Percentiles rank a stretch among this genome's conserved stretches.
Conservation (phyloP, 2,329 filamentous ascomycete species). For the Botrytis elliptica region DNA sequence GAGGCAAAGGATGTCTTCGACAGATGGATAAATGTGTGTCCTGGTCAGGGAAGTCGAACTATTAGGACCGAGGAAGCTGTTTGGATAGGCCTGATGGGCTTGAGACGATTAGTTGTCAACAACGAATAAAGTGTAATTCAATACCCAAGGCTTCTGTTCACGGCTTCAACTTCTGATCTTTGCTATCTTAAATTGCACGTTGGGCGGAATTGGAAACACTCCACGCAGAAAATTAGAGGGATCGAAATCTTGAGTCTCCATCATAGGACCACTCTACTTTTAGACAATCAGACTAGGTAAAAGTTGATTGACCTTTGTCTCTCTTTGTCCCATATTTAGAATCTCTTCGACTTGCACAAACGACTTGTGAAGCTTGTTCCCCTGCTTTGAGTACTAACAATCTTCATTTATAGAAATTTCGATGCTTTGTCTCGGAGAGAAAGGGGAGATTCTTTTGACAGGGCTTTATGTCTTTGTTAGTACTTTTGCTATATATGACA, state of each 20-base stretch:
- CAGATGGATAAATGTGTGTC: conserved; percentile 78
- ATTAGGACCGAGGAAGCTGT: conserved; percentile 84
- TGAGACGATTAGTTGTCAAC: conserved; percentile 54
- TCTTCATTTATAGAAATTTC: not conserved
- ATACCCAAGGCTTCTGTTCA: not conserved
- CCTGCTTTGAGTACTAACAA: not conserved
- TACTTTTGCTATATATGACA: not conserved
- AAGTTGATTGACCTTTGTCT: not conserved
- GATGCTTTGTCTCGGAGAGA: not conserved
- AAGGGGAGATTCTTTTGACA: not conserved
- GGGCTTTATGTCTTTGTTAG: not conserved
- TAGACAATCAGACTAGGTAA: not conserved
- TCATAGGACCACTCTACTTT: not conserved
- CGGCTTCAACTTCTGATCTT: not conserved
- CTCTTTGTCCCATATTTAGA: not conserved
- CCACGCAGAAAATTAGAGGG: not conserved
- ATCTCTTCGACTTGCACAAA: not conserved
- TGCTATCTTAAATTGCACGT: not conserved
- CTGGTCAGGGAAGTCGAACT: conserved; percentile 76
- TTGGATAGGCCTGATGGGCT: conserved; percentile 69
- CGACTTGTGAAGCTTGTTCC: not conserved
- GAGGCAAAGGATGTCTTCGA: conserved; percentile 73
- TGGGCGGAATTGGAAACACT: not conserved
- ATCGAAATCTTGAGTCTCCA: not conserved
- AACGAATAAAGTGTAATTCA: conserved; percentile 28